Percentiles rank a stretch among this genome's conserved stretches.
Evolutionary conservation across 2,329 filamentous ascomycete genomes (phyloP).

Genomic region (Aschersonia sp.): DNA sequence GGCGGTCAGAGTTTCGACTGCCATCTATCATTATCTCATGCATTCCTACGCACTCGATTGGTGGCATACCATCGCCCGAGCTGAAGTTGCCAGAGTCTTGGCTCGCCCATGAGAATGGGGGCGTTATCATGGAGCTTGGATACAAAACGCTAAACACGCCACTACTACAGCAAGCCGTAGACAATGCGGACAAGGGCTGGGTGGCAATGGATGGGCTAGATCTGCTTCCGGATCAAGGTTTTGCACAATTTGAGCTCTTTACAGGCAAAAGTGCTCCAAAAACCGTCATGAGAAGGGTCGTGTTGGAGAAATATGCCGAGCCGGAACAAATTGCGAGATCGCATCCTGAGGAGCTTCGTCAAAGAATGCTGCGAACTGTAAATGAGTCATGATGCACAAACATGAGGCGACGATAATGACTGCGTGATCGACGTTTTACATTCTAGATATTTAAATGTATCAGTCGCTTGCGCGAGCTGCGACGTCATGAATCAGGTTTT

Average conservation of each 20-base stretch:
- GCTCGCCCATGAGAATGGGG: constrained; percentile 59
- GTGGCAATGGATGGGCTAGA: constrained; percentile 64
- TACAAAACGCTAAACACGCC: constrained; percentile 64
- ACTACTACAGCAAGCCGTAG: constrained; percentile 51
- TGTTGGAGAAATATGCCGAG: constrained; percentile 30
- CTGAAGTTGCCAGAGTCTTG: constrained; percentile 56
- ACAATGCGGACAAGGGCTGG: constrained; percentile 48
- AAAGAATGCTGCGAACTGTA: constrained; percentile 14
- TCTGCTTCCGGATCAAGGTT: constrained; percentile 62
- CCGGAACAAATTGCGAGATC: constrained; percentile 22
- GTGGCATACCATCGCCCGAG: constrained; percentile 48
- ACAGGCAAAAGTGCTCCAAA: constrained; percentile 42
- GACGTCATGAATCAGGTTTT: not conserved
- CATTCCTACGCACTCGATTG: constrained; percentile 56
- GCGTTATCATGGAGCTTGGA: constrained; percentile 60
- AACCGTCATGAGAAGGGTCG: constrained; percentile 53
- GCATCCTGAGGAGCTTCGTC: constrained; percentile 21
- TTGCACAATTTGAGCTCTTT: constrained; percentile 71
- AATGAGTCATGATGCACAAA: constrained; percentile 5
- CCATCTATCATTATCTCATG: constrained; percentile 66
- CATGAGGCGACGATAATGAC: too few relatives aligned
- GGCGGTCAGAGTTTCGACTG: constrained; percentile 46
- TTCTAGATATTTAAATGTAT: too few relatives aligned
- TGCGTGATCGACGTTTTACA: too few relatives aligned
- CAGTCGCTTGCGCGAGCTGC: not conserved